These are phyloP conservation scores for Acanthamoeba castellanii DNA, from an alignment of 208 protist species.

Conservation along the genomic window DNA sequence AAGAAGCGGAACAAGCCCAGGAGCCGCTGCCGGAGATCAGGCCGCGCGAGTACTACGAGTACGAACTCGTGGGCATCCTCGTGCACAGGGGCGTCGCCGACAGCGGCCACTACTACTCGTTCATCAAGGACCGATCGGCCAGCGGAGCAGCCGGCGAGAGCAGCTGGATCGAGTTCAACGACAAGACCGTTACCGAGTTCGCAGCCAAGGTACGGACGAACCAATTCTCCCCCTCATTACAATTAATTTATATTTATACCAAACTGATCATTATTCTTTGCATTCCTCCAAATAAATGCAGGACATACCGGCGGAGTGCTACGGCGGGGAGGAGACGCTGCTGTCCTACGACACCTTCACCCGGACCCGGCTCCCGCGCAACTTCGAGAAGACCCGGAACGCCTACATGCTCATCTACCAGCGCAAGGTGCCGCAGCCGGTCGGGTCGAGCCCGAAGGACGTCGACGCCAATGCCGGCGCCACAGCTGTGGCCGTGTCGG, in stretches of 20 bases:
- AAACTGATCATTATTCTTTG: not conserved
- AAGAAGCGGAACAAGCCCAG: not conserved
- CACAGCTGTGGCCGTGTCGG: not conserved
- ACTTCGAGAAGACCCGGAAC: conserved; percentile 79
- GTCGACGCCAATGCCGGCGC: not conserved
- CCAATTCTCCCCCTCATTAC: not conserved
- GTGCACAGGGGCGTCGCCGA: conserved; percentile 88
- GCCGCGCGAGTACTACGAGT: conserved; percentile 81
- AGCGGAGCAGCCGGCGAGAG: not conserved
- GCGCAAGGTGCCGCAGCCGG: conserved; percentile 43
- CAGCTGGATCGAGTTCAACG: conserved; percentile 86
- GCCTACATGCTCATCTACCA: conserved; percentile 88
- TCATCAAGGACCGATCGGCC: conserved; percentile 80
- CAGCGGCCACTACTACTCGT: conserved; percentile 89
- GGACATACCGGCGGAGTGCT: conserved; percentile 80
- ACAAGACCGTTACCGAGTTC: conserved; percentile 78
- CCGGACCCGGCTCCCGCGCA: not conserved
- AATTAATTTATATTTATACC: not conserved
- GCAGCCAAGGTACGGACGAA: not conserved
- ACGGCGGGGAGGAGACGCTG: conserved; percentile 83
- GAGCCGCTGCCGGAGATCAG: not conserved
- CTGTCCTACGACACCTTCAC: conserved; percentile 77
- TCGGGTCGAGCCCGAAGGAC: not conserved
- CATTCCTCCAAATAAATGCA: not conserved
- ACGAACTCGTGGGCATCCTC: conserved; percentile 87